Conservation (phyloP, 805 yeast species). For the Dipodascopsis uninucleata region DNA sequence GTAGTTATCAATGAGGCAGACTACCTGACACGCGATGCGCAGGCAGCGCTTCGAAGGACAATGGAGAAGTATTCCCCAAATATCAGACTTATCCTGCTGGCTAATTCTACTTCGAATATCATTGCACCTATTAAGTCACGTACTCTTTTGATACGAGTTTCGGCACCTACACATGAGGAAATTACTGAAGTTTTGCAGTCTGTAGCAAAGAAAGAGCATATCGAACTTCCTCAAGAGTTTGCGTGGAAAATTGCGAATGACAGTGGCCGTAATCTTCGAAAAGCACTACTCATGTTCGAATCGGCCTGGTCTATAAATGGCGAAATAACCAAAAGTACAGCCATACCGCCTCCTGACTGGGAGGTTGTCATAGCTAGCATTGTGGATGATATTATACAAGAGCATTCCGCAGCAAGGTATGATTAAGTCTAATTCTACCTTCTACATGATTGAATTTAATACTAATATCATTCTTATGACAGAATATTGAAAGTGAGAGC, state of each 20-base stretch:
- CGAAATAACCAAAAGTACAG: slow-evolving; percentile 37
- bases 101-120: slow-evolving; percentile 86
- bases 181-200: slow-evolving; percentile 51
- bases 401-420: slow-evolving; percentile 54
- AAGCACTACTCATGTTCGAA: slow-evolving; percentile 74
- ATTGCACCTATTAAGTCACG: slow-evolving; percentile 93
- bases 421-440: too few species aligned
- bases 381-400: slow-evolving; percentile 52
- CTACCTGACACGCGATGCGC: slow-evolving; percentile 84
- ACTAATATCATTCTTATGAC: too few species aligned
- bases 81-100: slow-evolving; percentile 75
- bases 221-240: slow-evolving; percentile 41
- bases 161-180: slow-evolving; percentile 69
- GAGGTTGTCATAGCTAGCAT: slow-evolving; percentile 67
- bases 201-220: slow-evolving; percentile 56
- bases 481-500: slow-evolving; percentile 51
- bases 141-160: slow-evolving; percentile 79
- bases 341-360: slow-evolving; percentile 81
- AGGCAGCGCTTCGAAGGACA: slow-evolving; percentile 90
- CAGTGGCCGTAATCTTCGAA: slow-evolving; percentile 70
- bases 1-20: slow-evolving; percentile 92
- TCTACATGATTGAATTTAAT: too few species aligned
- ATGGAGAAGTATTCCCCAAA: slow-evolving; percentile 93
- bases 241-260: slow-evolving; percentile 51
- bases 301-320: slow-evolving; percentile 50